Conservation (phyloP, 2,329 filamentous ascomycete genomes). For the Zymoseptoria tritici region DNA sequence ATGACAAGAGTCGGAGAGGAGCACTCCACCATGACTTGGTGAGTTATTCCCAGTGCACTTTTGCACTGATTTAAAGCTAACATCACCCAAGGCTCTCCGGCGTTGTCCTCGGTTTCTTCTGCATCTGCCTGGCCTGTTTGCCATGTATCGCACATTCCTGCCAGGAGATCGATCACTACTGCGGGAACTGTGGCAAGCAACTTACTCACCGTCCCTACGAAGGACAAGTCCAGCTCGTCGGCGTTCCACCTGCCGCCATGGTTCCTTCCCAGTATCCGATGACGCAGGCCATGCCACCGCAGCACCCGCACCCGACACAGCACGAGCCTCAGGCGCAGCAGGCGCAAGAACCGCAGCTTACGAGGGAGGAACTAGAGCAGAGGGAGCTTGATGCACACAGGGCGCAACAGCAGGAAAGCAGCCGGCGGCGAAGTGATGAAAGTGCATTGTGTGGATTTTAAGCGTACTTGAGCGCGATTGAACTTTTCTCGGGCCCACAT, state of each 20-base stretch:
- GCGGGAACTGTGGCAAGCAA: constrained; percentile 4
- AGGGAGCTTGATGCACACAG: not conserved
- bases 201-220: constrained; percentile 4
- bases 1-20: constrained; percentile 1
- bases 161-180: constrained; percentile 9
- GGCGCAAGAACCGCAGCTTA: not conserved
- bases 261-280: not conserved
- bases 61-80: not conserved
- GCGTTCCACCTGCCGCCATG: not conserved
- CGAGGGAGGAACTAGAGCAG: not conserved
- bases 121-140: constrained; percentile 8
- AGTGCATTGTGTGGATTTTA: not conserved
- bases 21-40: constrained; percentile 1
- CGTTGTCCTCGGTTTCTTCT: constrained; percentile 7
- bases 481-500: not conserved
- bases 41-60: not conserved
- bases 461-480: not conserved
- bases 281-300: not conserved
- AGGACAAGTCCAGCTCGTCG: not conserved
- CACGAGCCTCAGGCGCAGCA: not conserved
- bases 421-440: not conserved
- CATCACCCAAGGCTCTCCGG: constrained; percentile 2
- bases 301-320: not conserved
- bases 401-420: not conserved
- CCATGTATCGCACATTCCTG: constrained; percentile 8